Evolutionary conservation across 495 filamentous ascomycete genomes (phyloP).

Genomic region (Hypoxylon fragiforme): DNA sequence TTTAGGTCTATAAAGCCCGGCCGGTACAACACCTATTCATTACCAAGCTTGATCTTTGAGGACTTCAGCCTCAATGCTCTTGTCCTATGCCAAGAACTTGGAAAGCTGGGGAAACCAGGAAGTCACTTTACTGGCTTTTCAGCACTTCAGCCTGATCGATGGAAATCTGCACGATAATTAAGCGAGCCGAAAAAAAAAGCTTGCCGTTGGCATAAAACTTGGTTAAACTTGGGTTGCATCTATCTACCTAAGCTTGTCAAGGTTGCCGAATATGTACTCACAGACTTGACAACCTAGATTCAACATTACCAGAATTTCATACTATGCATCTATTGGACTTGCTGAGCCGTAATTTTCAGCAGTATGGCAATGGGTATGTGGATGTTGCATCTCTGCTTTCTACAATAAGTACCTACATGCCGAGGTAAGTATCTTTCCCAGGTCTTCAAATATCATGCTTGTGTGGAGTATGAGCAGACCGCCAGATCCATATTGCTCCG

Average conservation of each 20-base stretch:
- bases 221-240: constrained; percentile 9
- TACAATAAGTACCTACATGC: too few relatives aligned
- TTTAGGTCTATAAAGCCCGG: constrained; percentile 27
- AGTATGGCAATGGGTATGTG: too few relatives aligned
- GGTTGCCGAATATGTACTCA: background rate
- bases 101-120: constrained; percentile 27
- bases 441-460: background rate
- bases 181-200: constrained; percentile 19
- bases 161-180: constrained; percentile 15
- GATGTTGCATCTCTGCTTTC: too few relatives aligned
- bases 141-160: constrained; percentile 28
- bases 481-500: constrained; percentile 7
- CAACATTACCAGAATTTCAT: too few relatives aligned
- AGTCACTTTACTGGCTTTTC: constrained; percentile 23
- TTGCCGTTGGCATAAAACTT: constrained; percentile 9
- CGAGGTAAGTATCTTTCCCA: too few relatives aligned
- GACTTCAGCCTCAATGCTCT: constrained; percentile 35
- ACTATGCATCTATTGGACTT: too few relatives aligned
- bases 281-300: background rate
- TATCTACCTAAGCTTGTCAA: constrained; percentile 7
- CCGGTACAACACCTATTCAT: constrained; percentile 7
- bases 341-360: too few relatives aligned
- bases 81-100: constrained; percentile 28
- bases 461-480: constrained; percentile 14
- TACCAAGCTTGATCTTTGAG: constrained; percentile 20